Base-by-base conservation (phyloP, 768 basidiomycete genomes). In the Russula lepida region DNA sequence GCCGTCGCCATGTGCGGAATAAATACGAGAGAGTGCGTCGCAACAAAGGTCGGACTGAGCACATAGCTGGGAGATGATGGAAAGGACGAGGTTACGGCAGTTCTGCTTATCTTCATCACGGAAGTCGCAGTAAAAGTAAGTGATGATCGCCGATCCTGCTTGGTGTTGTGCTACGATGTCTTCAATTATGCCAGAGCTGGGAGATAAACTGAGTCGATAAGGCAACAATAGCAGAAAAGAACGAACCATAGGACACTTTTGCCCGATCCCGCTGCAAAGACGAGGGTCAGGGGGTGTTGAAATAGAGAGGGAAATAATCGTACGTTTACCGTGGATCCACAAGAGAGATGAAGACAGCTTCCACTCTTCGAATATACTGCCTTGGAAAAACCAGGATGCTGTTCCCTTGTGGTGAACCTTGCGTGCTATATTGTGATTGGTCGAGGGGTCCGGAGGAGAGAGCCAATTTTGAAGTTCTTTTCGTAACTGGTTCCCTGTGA, bases 251-350 rank as follows among this genome's bases (percentile, higher is more conserved):
- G 12, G 2, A 54, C 32, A 2, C 53, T 54, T 28, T 54, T 54
- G 4, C 53, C 53, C 0, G 53, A 54, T 19, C 53, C 53, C 8
- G 53, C 53, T 54, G 21, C 32, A 6, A 37, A 27, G 0, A 19
- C 3, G 25, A 1, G 9, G 13, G 27, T 41, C 39, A 35, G 32
- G 37, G 19, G n/a, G 3, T 21, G n/a, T 5, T 1, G 11, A 7
- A 30, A 5, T 21, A 21, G 33, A 17, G 3, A 13, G 51, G 2
- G 13, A n/a, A 25, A 27, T n/a, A 13, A 28, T 3, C 27, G 12
- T 54, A 54, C 53, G 53, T 21, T 54, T 54, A 5, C 53, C 53
- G 15, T 54, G 25, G 13, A 54, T 30, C 53, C 53, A 54, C 39
- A 54, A 8, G 25, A 54, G 39, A 28, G 53, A 41, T 19, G 52